Conservation (phyloP, 164 flowering plant genomes). For the Echeveria elegans region DNA sequence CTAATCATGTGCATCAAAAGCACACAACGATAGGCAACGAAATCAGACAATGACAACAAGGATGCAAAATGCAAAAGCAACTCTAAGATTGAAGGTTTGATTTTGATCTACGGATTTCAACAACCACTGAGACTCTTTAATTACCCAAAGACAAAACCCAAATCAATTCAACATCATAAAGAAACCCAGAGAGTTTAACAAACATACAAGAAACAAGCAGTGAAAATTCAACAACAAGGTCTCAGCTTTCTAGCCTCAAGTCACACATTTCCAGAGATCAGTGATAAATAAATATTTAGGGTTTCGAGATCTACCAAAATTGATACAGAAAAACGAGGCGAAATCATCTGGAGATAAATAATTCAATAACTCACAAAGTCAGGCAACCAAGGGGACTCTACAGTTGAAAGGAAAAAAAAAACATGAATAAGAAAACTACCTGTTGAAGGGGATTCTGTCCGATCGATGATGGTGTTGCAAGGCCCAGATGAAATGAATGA, state of each 20-base stretch:
- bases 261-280: background rate
- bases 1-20: no score
- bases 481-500: background rate
- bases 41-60: no score
- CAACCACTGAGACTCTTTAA: no score
- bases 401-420: background rate
- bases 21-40: no score
- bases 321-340: background rate
- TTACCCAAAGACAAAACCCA: background rate
- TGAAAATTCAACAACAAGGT: background rate
- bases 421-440: background rate
- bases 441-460: background rate
- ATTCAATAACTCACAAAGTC: background rate
- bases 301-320: background rate
- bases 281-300: background rate
- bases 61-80: no score
- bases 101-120: no score
- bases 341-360: background rate
- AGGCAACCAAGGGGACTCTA: background rate
- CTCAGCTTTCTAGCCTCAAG: background rate
- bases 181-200: background rate
- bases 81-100: no score
- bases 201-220: background rate
- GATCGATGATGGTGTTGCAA: background rate
- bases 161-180: background rate